Percentiles rank a stretch among this genome's conserved stretches.
Evolutionary conservation across 2,329 filamentous ascomycete species (phyloP).

Genomic region (Orbilia javanica): DNA sequence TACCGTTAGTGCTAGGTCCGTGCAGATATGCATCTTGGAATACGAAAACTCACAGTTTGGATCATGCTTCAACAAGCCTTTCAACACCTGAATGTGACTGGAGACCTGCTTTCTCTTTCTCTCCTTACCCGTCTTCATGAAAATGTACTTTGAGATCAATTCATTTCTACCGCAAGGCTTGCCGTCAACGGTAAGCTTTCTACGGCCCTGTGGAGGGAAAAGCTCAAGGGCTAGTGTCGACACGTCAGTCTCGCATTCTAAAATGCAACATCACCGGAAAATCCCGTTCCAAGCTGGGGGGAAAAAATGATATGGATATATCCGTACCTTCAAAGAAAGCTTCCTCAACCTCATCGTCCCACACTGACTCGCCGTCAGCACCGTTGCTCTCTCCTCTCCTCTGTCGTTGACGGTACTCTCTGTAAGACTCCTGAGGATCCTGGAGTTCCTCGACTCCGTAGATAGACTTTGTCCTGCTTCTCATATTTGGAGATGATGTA

Average conservation of each 20-base stretch:
- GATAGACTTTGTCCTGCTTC: conserved; percentile 57
- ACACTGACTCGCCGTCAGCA: conserved; percentile 73
- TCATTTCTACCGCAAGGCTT: conserved; percentile 77
- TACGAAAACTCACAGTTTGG: conserved; percentile 72
- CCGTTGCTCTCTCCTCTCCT: conserved; percentile 70
- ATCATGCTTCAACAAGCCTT: conserved; percentile 75
- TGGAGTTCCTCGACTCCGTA: conserved; percentile 52
- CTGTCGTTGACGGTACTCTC: conserved; percentile 76
- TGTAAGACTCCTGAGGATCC: conserved; percentile 74
- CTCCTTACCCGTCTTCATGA: conserved; percentile 65
- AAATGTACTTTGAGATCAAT: conserved; percentile 77
- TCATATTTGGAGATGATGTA: conserved; percentile 56
- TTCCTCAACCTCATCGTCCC: conserved; percentile 75
- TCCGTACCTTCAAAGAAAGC: conserved; percentile 76
- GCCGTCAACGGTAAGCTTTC: conserved; percentile 75
- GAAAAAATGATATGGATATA: not conserved
- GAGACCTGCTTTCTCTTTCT: conserved; percentile 74
- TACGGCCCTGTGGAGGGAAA: conserved; percentile 76
- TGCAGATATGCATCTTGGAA: conserved; percentile 22
- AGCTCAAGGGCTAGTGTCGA: conserved; percentile 71
- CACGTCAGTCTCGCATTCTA: conserved; percentile 6
- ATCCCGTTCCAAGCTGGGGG: conserved; percentile 3
- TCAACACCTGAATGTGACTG: conserved; percentile 78
- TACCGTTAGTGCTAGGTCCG: conserved; percentile 49
- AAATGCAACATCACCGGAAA: conserved; percentile 33